A percentile compares a stretch with the other conserved stretches of the same genome.
phyloP scores from a whole-genome alignment of 2,329 filamentous ascomycete species.

The Colletotrichum siamense region DNA sequence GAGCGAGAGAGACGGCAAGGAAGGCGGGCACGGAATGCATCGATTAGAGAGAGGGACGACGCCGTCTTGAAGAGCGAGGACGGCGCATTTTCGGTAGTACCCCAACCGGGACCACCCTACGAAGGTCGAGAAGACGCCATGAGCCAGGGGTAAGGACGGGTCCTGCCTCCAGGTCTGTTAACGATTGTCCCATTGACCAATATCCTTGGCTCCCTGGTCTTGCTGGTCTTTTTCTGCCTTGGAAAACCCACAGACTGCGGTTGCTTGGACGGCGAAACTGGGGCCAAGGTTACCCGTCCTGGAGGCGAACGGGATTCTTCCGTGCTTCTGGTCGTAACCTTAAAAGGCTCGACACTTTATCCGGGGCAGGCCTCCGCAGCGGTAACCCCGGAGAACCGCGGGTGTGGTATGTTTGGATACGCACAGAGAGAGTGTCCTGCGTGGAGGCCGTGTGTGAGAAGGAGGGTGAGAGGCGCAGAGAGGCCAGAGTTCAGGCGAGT shows the following conservation, averaged over 20 bases:
- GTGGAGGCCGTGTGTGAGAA: background rate
- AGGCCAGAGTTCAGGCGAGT: background rate
- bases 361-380: background rate
- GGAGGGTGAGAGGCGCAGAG: background rate
- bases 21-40: background rate
- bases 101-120: background rate
- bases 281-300: constrained; percentile 1
- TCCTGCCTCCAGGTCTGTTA: background rate
- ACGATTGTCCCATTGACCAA: background rate
- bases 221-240: background rate
- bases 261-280: background rate
- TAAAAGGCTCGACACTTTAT: background rate
- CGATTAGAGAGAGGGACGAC: background rate
- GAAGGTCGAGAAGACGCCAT: background rate
- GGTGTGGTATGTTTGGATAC: background rate
- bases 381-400: background rate
- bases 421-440: background rate
- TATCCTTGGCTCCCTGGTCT: background rate
- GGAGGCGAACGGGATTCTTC: constrained; percentile 7
- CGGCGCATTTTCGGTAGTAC: constrained; percentile 5
- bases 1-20: background rate
- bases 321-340: constrained; percentile 6
- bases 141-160: background rate
- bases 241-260: background rate
- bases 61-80: constrained; percentile 1